Conservation (phyloP, 371 early-diverging fungal species). For the Mucor sp. region DNA sequence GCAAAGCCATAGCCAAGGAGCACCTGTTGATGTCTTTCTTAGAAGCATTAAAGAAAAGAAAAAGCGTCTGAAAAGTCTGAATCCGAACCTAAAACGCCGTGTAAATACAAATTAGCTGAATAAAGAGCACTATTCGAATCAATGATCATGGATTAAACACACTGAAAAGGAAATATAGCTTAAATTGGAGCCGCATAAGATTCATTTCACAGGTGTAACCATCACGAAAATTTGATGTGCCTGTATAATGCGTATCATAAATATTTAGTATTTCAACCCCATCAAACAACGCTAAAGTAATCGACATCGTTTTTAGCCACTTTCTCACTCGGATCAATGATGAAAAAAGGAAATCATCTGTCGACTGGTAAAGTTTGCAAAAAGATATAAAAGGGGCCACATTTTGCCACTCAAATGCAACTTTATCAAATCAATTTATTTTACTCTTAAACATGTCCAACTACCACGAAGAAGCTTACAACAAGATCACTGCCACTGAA, state of each 20-base stretch:
- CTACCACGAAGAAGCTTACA: slow-evolving; percentile 44
- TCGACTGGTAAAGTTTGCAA: neutral
- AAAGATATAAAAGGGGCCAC: slow-evolving; percentile 1
- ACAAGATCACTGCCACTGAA: slow-evolving; percentile 16
- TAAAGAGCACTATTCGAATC: neutral
- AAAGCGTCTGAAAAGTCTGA: too few relatives aligned
- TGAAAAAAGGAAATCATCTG: slow-evolving; percentile 5
- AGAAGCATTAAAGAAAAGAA: too few relatives aligned
- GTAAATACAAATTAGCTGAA: slow-evolving; percentile 4
- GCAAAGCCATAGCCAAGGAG: too few relatives aligned
- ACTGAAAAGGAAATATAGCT: slow-evolving; percentile 1
- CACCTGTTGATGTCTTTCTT: too few relatives aligned
- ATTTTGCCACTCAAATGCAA: neutral
- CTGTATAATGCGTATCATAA: neutral
- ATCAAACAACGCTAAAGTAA: neutral
- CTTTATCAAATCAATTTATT: neutral
- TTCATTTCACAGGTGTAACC: neutral
- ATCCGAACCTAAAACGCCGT: too few relatives aligned
- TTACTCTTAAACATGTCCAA: slow-evolving; percentile 18
- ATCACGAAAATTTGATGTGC: slow-evolving; percentile 1
- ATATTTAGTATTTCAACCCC: neutral
- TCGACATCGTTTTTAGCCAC: neutral
- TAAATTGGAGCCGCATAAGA: slow-evolving; percentile 2
- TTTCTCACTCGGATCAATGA: neutral
- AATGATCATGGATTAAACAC: neutral